A percentile compares a stretch with the other conserved stretches of the same genome.
phyloP scores from a whole-genome alignment of 1,284 basidiomycete genomes.

The Ceratobasidium theobromae region DNA sequence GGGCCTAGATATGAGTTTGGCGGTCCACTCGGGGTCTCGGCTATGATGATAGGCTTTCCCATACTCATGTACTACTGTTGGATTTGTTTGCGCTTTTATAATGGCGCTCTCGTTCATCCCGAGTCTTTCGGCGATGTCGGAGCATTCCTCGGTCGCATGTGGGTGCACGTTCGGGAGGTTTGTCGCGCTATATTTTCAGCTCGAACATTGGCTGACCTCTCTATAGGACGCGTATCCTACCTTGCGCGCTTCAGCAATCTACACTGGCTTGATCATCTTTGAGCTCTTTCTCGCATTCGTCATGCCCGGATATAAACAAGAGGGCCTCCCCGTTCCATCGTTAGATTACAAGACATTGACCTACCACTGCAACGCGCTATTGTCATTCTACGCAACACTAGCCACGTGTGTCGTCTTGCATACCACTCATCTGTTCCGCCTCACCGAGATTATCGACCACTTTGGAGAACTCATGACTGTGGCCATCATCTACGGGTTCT shows the following conservation, averaged over 20 bases:
- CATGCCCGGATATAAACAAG: constrained; percentile 90
- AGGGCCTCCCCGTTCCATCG: constrained; percentile 91
- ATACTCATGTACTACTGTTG: constrained; percentile 96
- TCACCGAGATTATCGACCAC: constrained; percentile 95
- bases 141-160: constrained; percentile 84
- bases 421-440: constrained; percentile 79
- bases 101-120: constrained; percentile 82
- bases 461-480: constrained; percentile 97
- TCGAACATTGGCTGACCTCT: background rate
- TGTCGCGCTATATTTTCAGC: constrained; percentile 38
- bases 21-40: constrained; percentile 85
- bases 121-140: constrained; percentile 67
- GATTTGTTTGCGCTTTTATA: constrained; percentile 97
- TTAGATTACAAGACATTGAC: constrained; percentile 88
- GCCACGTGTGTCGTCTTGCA: constrained; percentile 77
- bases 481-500: constrained; percentile 89
- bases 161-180: constrained; percentile 77
- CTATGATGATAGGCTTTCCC: constrained; percentile 96
- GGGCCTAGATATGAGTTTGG: constrained; percentile 98
- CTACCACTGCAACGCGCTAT: constrained; percentile 96
- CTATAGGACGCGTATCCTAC: constrained; percentile 88
- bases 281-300: constrained; percentile 89
- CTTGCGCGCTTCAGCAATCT: constrained; percentile 82
- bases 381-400: constrained; percentile 85
- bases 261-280: constrained; percentile 85